Conservation (phyloP, 2,329 filamentous ascomycete species). For the Macrophomina pseudophaseolina region DNA sequence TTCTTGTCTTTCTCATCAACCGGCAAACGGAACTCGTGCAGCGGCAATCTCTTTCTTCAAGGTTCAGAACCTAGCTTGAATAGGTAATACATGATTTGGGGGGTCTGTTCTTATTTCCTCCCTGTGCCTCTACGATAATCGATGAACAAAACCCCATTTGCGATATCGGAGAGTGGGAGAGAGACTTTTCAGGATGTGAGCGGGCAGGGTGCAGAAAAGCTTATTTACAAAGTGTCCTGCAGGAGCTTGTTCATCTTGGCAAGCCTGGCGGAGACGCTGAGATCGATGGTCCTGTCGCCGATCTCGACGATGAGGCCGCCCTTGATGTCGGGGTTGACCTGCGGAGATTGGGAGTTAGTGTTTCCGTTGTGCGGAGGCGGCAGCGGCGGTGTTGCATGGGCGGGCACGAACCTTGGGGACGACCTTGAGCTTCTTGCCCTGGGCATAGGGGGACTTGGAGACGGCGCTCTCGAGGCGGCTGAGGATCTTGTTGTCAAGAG, state of each 20-base stretch:
- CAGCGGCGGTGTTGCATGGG: constrained; percentile 28
- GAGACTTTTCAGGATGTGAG: not conserved
- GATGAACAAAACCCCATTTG: not conserved
- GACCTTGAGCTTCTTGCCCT: constrained; percentile 98
- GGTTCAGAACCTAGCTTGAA: constrained; percentile 14
- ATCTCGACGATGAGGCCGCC: constrained; percentile 96
- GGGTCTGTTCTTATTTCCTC: constrained; percentile 1
- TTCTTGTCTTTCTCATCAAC: constrained; percentile 2
- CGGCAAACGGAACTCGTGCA: not conserved
- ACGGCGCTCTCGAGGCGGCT: constrained; percentile 85
- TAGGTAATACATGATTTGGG: constrained; percentile 19
- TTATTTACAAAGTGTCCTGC: constrained; percentile 88
- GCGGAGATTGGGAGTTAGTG: constrained; percentile 2
- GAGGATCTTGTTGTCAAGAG: constrained; percentile 86
- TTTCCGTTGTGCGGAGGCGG: not conserved
- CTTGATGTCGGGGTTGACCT: constrained; percentile 94
- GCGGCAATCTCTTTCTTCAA: not conserved
- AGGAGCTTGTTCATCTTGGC: constrained; percentile 99
- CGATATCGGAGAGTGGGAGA: constrained; percentile 8
- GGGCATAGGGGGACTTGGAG: constrained; percentile 84
- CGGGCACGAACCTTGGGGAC: constrained; percentile 71
- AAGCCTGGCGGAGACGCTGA: constrained; percentile 92
- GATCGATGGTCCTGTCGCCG: constrained; percentile 96
- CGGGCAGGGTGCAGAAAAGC: not conserved
- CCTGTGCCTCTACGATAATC: not conserved